Base-by-base conservation (phyloP, 2,329 filamentous ascomycete species). In the Trichoderma arundinaceum region DNA sequence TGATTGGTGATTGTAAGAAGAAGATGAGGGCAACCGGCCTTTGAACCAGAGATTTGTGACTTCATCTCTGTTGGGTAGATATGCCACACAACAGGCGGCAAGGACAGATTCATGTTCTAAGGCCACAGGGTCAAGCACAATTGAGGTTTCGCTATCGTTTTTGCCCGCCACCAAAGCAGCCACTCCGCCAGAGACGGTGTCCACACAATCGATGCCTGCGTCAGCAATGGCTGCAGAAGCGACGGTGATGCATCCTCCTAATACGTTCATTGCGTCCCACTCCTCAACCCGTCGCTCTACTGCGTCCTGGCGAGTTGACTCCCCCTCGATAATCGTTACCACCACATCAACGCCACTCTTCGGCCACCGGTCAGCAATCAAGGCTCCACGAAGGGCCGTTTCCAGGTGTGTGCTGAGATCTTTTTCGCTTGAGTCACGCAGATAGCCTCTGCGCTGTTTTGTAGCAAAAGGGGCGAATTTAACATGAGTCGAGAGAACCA, bases 291-390 rank as follows among this genome's bases (percentile, higher is more conserved):
- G 82, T 70, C 80, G 78, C 28, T 80, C 79, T 35, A 80, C 74
- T 2, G 78, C 79, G 53, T 77, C 77, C 75, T 77, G 85, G 76
- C 76, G 85, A 78, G 94, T 90, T 75, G 97, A 92, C 74, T 98
- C 95, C 3, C 92, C 94, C 79, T 99, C 95, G 17, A 99, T 83
- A 56, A 99, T 88, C 0, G 93, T 97, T 56, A 99, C 88, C 17
- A 97, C 90, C 46, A 99, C 89, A 75, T 99, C 95, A n/a, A 97
- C 89, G 51, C 92, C 94, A 76, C 92, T 97, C 82, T 99, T 99
- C n/a, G 95, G 95, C 92, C 94, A 99, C 66, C 94, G 85, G 75
- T 97, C 94, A 13, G 92, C 93, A 74, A 98, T 94, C 58, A 98
- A 88, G 7, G 92, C 91, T 1, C 94, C 94, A 39, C 93, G 87